Percentiles rank a stretch among this genome's conserved stretches.
Conservation (phyloP, 2,329 filamentous ascomycete genomes). For the Venturia pyrina region DNA sequence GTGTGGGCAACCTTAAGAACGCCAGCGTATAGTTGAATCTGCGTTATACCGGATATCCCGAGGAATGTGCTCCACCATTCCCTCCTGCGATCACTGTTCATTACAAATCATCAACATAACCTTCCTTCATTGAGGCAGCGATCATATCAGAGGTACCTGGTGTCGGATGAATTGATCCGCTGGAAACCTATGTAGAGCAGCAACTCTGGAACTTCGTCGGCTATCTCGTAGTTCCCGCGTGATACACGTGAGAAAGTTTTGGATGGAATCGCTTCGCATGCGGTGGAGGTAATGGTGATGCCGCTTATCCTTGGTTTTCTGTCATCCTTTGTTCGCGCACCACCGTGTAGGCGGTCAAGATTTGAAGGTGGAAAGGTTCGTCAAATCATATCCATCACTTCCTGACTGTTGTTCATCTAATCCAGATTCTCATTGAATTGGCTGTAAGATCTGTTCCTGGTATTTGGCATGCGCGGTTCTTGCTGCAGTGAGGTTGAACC, state of each 20-base stretch:
- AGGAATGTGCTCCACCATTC: no score
- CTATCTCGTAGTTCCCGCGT: background rate
- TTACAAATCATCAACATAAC: no score
- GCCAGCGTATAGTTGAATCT: background rate
- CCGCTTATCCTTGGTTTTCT: background rate
- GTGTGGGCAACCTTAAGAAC: background rate
- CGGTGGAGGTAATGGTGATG: background rate
- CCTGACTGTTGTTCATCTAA: background rate
- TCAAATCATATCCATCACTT: background rate
- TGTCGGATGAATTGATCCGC: no score
- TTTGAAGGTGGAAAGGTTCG: background rate
- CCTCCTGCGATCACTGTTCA: no score
- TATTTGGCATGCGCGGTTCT: no score
- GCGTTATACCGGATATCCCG: background rate
- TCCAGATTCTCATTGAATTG: background rate
- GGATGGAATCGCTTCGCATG: background rate
- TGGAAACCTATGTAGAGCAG: no score
- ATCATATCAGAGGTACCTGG: background rate
- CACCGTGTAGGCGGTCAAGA: background rate
- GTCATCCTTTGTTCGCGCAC: background rate
- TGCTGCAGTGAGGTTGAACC: background rate
- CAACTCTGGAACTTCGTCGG: no score
- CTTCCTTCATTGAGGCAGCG: background rate
- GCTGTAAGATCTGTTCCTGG: background rate
- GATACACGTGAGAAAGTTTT: background rate